Evolutionary conservation across 1,284 basidiomycete genomes (phyloP), one percentile per base, ranked within the genome.

Genomic region (Ustilago nuda): DNA sequence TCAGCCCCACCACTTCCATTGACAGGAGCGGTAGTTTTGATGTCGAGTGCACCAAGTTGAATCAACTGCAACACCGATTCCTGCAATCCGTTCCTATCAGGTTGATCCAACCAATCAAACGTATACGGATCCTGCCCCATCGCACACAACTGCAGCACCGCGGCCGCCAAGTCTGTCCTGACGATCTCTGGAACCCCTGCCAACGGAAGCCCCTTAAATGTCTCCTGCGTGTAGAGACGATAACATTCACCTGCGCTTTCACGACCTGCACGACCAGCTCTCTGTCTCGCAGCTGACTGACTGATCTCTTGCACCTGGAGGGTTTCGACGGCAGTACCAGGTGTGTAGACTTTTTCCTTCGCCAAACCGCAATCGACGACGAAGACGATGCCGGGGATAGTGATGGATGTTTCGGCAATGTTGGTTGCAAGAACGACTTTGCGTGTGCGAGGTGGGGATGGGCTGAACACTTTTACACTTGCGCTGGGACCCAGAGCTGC

Each of bases 381-480:
- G 85, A 94, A 98, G 66, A 91, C 92, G 61, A 99, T 92, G 2
- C 95, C 95, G 5, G 95, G 94, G 81, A 99, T 97, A 4, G 96
- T 99, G 86, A 99, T 93, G 27, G 93, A 94, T 0, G 97, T 99
- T 87, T 99, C 96, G n/a, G 96, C 84, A 56, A 85, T 85, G 67
- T 85, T 85, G 30, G 84, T 85, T 4, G 84, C 92, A 33, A 99
- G 89, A 65, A 98, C 94, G 83, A 95, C 92, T 85, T 97, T 95
- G 54, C 96, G 91, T 1, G 90, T 91, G 57, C 91, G 89, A 0
- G 89, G 84, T 3, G 93, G 91, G 1, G 93, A 88, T 1, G 79
- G 72, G 4, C 61, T 61, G 54, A 83, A 85, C 2, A 82, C 82
- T 32, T 76, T 73, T 2, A 70, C 66, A 5, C 78, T 72, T 2